Conservation (phyloP, 768 basidiomycete genomes). For the Lactarius quietus region DNA sequence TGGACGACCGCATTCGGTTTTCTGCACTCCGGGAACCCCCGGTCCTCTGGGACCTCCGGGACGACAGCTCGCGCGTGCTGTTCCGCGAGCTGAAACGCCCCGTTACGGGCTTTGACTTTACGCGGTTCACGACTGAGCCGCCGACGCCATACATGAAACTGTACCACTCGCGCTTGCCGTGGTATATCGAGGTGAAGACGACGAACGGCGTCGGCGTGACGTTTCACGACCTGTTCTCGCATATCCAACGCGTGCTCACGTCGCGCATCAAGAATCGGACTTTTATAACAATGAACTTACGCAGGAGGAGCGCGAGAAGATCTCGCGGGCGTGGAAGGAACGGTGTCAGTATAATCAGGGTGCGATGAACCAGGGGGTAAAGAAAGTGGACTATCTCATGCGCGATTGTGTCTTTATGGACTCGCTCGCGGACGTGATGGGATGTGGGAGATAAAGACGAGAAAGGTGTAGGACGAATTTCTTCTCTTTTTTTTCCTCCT, state of each 20-base stretch:
- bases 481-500: background rate
- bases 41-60: slow-evolving; percentile 50
- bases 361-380: slow-evolving; percentile 44
- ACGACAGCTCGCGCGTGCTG: slow-evolving; percentile 36
- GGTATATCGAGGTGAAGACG: slow-evolving; percentile 59
- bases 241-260: slow-evolving; percentile 44
- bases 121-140: slow-evolving; percentile 52
- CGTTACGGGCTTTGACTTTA: slow-evolving; percentile 48
- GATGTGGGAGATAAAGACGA: slow-evolving; percentile 63
- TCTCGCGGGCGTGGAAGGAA: slow-evolving; percentile 43
- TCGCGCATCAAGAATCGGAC: slow-evolving; percentile 48
- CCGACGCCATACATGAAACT: slow-evolving; percentile 50
- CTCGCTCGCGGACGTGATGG: slow-evolving; percentile 52
- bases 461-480: slow-evolving; percentile 24
- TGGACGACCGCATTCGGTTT: slow-evolving; percentile 33
- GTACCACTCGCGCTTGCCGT: slow-evolving; percentile 55
- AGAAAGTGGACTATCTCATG: slow-evolving; percentile 59
- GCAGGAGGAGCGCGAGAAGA: slow-evolving; percentile 40
- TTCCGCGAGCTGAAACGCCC: slow-evolving; percentile 46
- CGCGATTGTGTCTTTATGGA: slow-evolving; percentile 51
- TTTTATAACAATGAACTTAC: slow-evolving; percentile 58
- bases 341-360: slow-evolving; percentile 39
- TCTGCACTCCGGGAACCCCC: slow-evolving; percentile 33
- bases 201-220: slow-evolving; percentile 52
- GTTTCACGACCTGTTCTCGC: slow-evolving; percentile 50